phyloP scores from a whole-genome alignment of 345 rosid species.

The Euphorbia lathyris region DNA sequence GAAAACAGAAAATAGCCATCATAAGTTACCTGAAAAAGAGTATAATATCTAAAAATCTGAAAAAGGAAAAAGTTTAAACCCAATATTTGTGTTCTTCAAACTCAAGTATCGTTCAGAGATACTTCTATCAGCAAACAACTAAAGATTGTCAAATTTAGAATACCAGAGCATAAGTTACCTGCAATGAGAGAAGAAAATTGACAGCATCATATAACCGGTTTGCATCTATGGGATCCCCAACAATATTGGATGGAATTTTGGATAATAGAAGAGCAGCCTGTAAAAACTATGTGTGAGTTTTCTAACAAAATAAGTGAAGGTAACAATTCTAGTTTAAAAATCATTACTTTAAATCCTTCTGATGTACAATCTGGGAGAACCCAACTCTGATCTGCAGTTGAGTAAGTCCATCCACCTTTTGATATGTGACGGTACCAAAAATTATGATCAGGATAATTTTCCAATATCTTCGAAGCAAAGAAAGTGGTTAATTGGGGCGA shows the following conservation, averaged over 20 bases:
- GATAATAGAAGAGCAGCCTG: constrained; percentile 74
- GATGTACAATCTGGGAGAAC: constrained; percentile 91
- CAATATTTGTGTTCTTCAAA: background rate
- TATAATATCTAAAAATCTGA: background rate
- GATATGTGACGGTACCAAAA: constrained; percentile 85
- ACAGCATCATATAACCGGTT: constrained; percentile 70
- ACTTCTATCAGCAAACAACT: background rate
- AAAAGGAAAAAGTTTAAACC: background rate
- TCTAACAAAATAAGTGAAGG: constrained; percentile 11
- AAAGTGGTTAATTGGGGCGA: constrained; percentile 13
- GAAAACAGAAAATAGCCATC: background rate
- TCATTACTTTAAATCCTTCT: constrained; percentile 84
- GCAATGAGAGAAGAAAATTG: constrained; percentile 80
- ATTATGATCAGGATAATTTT: constrained; percentile 73
- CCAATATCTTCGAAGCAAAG: constrained; percentile 53
- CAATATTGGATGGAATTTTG: constrained; percentile 62
- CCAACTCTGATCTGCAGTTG: constrained; percentile 96
- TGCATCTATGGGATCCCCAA: constrained; percentile 71
- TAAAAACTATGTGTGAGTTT: background rate
- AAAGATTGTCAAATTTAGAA: background rate
- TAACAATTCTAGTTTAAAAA: background rate
- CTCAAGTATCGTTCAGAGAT: background rate
- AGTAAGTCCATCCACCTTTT: constrained; percentile 97
- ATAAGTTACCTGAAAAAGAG: background rate
- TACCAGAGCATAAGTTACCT: constrained; percentile 44